phyloP scores from a whole-genome alignment of 345 rosid genomes.

The Eutrema heterophyllum region DNA sequence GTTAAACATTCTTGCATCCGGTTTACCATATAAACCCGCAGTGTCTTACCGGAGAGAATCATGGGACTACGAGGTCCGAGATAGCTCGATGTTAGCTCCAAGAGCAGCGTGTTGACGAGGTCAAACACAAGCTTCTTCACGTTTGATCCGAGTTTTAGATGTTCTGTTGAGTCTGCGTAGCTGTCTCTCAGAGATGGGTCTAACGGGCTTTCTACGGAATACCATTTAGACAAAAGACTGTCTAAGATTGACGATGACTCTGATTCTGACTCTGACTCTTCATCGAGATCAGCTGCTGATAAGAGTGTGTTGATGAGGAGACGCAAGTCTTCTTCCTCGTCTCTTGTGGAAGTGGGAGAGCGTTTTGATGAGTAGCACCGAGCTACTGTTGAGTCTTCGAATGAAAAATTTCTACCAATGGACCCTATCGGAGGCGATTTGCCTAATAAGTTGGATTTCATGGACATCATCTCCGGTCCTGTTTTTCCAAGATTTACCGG shows the following conservation, averaged over 20 bases:
- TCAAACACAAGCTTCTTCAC: slow-evolving; percentile 60
- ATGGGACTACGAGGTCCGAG: slow-evolving; percentile 22
- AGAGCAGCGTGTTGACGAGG: slow-evolving; percentile 52
- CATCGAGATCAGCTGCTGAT: slow-evolving; percentile 50
- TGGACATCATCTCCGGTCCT: slow-evolving; percentile 35
- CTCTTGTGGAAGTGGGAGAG: slow-evolving; percentile 31
- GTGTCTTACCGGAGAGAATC: slow-evolving; percentile 4
- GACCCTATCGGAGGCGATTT: slow-evolving; percentile 36
- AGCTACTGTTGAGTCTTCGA: slow-evolving; percentile 22
- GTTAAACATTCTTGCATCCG: slow-evolving; percentile 66
- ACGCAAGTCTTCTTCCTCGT: slow-evolving; percentile 62
- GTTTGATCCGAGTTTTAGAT: slow-evolving; percentile 55
- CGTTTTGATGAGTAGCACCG: slow-evolving; percentile 39
- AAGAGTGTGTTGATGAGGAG: slow-evolving; percentile 51
- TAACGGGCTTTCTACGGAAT: slow-evolving; percentile 68
- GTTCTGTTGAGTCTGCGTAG: slow-evolving; percentile 44
- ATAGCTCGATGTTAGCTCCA: slow-evolving; percentile 43
- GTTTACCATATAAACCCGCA: slow-evolving; percentile 49
- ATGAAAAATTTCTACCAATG: slow-evolving; percentile 22
- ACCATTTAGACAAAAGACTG: slow-evolving; percentile 48
- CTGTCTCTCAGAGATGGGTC: slow-evolving; percentile 66
- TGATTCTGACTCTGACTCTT: neutral
- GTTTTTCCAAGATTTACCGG: neutral
- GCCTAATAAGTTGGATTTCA: slow-evolving; percentile 42
- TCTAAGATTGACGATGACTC: slow-evolving; percentile 20